These are phyloP conservation scores for Favolaschia claudopus DNA, from an alignment of 768 basidiomycete genomes.

Conservation along the genomic window DNA sequence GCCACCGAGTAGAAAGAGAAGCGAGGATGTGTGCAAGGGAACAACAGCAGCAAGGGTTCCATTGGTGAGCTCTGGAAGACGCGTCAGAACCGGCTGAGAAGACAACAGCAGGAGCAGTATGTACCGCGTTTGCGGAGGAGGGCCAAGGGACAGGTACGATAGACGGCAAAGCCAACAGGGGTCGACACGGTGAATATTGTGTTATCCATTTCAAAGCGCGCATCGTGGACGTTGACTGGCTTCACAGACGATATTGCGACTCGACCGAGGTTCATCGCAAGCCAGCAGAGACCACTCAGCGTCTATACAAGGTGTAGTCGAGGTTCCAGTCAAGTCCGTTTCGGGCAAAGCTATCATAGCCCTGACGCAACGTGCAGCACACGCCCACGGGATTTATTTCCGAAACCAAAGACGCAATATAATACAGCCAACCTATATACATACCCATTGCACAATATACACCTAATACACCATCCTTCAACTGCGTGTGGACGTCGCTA, in stretches of 20 bases:
- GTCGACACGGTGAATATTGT: conserved; percentile 83
- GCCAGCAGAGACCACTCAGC: too few species aligned
- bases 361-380: too few species aligned
- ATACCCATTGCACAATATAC: neutral
- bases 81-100: conserved; percentile 21
- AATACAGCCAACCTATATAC: conserved; percentile 8
- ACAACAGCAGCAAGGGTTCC: conserved; percentile 81
- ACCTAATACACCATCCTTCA: neutral
- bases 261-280: conserved; percentile 84
- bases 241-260: conserved; percentile 81
- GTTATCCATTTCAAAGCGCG: conserved; percentile 81
- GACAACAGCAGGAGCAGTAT: conserved; percentile 28
- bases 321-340: too few species aligned
- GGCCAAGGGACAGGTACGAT: conserved; percentile 76
- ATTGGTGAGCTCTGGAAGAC: conserved; percentile 69
- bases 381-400: neutral
- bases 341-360: too few species aligned
- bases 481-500: conserved; percentile 17
- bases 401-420: neutral
- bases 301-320: too few species aligned
- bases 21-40: conserved; percentile 81
- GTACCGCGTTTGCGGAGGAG: conserved; percentile 85
- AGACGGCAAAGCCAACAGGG: conserved; percentile 84
- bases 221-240: conserved; percentile 79
- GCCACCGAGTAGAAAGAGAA: conserved; percentile 88